Conservation (phyloP, 106 monocot genomes). For the Platanthera guangdongensis region DNA sequence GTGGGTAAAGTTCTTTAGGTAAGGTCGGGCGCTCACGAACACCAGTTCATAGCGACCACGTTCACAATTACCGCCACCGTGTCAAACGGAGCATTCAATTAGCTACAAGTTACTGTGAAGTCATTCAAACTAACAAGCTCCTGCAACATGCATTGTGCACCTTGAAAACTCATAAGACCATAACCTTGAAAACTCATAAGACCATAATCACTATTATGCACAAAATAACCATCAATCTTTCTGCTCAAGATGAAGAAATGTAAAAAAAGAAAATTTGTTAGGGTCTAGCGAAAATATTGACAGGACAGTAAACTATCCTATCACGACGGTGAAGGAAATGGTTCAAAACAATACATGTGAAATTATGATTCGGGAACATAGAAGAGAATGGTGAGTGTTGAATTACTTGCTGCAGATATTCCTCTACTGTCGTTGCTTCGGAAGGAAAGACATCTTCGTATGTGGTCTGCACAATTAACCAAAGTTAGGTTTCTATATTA, state of each 20-base stretch:
- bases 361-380: not conserved
- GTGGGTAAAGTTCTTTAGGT: no score
- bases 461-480: constrained; percentile 46
- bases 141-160: not conserved
- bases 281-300: no score
- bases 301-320: no score
- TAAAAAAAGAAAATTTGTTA: not conserved
- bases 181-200: not conserved
- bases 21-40: no score
- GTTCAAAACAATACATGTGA: no score
- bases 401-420: constrained; percentile 87
- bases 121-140: not conserved
- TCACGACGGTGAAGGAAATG: no score
- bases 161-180: not conserved
- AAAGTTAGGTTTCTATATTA: not conserved
- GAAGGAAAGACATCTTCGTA: constrained; percentile 96
- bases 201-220: not conserved
- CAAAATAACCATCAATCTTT: not conserved
- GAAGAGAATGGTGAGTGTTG: not conserved
- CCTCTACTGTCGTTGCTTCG: constrained; percentile 90
- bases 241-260: not conserved
- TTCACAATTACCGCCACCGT: no score
- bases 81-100: not conserved
- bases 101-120: not conserved
- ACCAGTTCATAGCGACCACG: no score